A percentile compares a stretch with the other conserved stretches of the same genome.
phyloP scores from a whole-genome alignment of 352 stramenopile genomes.

The Globisporangium abappressorium region DNA sequence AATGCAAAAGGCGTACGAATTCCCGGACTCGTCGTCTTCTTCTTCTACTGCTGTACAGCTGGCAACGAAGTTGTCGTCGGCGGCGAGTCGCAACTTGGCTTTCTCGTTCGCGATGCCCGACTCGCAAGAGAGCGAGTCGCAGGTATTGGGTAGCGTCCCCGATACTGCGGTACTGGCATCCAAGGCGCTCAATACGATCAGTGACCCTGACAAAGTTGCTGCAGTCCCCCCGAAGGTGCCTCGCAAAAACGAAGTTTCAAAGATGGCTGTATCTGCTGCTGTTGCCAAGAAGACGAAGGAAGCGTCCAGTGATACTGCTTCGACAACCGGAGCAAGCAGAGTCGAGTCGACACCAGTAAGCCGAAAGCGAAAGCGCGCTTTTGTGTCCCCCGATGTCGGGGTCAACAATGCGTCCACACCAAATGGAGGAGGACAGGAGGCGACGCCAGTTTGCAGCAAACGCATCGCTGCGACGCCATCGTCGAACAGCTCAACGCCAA shows the following conservation, averaged over 20 bases:
- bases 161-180: constrained; percentile 28
- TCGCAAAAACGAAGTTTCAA: constrained; percentile 4
- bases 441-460: neutral
- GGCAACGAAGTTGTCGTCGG: constrained; percentile 15
- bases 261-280: neutral
- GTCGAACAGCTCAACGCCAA: constrained; percentile 25
- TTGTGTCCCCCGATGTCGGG: constrained; percentile 29
- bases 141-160: constrained; percentile 33
- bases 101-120: constrained; percentile 62
- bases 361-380: constrained; percentile 28
- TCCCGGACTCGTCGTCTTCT: constrained; percentile 11
- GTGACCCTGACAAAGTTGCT: constrained; percentile 15
- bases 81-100: constrained; percentile 53
- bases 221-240: neutral
- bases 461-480: neutral
- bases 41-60: constrained; percentile 10
- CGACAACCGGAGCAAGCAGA: constrained; percentile 14
- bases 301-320: neutral
- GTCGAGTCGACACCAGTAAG: constrained; percentile 17
- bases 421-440: neutral
- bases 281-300: neutral
- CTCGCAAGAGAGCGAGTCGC: constrained; percentile 52
- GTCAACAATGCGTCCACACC: neutral
- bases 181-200: constrained; percentile 24
- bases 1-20: constrained; percentile 38